These are phyloP conservation scores for Rutstroemia sp. DNA, from an alignment of 2,329 filamentous ascomycete genomes.

Conservation along the genomic window DNA sequence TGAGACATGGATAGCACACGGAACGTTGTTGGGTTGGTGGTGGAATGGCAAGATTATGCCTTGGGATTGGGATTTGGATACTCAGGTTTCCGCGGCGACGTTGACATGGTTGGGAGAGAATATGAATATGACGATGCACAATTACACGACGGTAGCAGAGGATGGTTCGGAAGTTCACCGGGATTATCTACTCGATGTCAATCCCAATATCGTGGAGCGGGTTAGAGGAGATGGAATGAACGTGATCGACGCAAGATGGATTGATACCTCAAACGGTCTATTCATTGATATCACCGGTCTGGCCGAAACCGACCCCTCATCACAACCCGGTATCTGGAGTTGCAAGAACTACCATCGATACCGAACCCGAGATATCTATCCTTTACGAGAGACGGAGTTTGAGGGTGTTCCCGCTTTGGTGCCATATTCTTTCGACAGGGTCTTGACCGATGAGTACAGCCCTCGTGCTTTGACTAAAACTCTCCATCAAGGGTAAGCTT, in stretches of 20 bases:
- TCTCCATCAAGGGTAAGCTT: constrained; percentile 51
- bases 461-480: constrained; percentile 52
- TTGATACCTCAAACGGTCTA: constrained; percentile 66
- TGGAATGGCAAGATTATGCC: constrained; percentile 75
- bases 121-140: constrained; percentile 57
- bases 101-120: constrained; percentile 56
- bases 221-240: constrained; percentile 62
- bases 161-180: constrained; percentile 37
- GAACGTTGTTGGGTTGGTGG: constrained; percentile 81
- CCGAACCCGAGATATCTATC: constrained; percentile 63
- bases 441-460: constrained; percentile 59
- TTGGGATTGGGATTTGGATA: constrained; percentile 81
- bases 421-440: constrained; percentile 60
- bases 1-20: constrained; percentile 84
- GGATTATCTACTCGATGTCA: constrained; percentile 68
- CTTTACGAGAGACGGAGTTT: constrained; percentile 65
- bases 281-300: constrained; percentile 81
- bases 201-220: constrained; percentile 58
- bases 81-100: constrained; percentile 64
- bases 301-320: constrained; percentile 54
- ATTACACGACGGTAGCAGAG: constrained; percentile 32
- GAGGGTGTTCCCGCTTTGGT: constrained; percentile 66
- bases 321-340: constrained; percentile 58
- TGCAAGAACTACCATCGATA: constrained; percentile 79
- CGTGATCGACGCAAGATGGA: constrained; percentile 79